Evolutionary conservation across 352 stramenopile species (phyloP), one percentile per base, ranked within the genome.

Genomic region (Phytophthora citrophthora): DNA sequence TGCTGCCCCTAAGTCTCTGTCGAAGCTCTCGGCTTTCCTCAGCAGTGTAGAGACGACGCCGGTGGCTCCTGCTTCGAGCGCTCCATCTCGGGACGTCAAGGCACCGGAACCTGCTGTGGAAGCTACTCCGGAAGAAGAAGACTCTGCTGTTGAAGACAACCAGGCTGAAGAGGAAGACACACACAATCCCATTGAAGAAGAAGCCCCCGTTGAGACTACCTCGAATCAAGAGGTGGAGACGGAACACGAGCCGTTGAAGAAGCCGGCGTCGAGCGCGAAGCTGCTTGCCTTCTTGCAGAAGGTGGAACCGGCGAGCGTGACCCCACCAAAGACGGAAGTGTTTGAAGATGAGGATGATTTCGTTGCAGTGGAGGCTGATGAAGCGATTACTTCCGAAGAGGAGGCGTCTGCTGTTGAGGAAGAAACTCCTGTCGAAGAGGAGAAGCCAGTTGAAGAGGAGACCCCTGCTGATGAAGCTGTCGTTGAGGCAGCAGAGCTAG

Each of bases 21-120:
- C 81, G 2, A 89, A 83, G 53, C 61, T 93, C 2, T 79, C 83
- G 5, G 78, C 78, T 5, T 93, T 93, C 55, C 47, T 93, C 32
- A 93, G 55, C 58, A 87, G 70, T 9, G 83, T 93, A 3, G 76
- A 88, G 27, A 62, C 68, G 11, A 58, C 66, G 2, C 18, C 53
- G 10, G 12, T 62, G 13, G 41, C 49, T 6, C 64, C 65, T 27
- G 41, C 63, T 0, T 61, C 58, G 0, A 66, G 53, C 26, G 58
- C 74, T 1, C 49, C 60, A 32, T 51, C 54, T 26, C 61, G 56
- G 24, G 67, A 77, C 9, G 57, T 57, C 27, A 54, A 63, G 15
- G 23, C 34, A 3, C 16, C 55, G 13, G 58, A 70, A 29, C n/a
- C 45, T 1, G 53, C 50, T 31, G 64, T 74, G 12, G 76, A 76